Evolutionary conservation across 495 filamentous ascomycete species (phyloP).

Genomic region (Neurospora hispaniola): DNA sequence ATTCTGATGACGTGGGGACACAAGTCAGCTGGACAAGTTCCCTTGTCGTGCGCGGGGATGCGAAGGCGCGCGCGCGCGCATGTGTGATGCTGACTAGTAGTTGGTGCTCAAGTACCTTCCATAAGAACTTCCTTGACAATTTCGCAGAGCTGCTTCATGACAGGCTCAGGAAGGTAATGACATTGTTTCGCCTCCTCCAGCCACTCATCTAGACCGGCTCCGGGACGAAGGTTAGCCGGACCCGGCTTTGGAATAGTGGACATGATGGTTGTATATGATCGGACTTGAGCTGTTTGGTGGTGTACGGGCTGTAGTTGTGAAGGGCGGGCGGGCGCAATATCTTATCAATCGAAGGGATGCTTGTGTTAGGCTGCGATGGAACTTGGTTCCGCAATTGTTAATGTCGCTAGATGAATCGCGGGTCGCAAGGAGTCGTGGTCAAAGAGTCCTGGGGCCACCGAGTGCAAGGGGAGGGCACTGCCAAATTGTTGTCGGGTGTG

Average conservation of each 20-base stretch:
- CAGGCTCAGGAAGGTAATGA: constrained; percentile 86
- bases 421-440: background rate
- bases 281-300: background rate
- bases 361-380: background rate
- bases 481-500: background rate
- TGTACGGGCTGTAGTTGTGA: background rate
- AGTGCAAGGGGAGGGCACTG: background rate
- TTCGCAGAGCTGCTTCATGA: constrained; percentile 98
- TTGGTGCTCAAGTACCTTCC: constrained; percentile 55
- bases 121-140: constrained; percentile 97
- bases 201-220: constrained; percentile 92
- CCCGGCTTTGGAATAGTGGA: constrained; percentile 62
- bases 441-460: background rate
- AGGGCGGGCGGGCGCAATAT: background rate
- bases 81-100: background rate
- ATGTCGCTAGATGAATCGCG: background rate
- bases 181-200: constrained; percentile 89
- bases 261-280: constrained; percentile 11
- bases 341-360: background rate
- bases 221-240: constrained; percentile 69
- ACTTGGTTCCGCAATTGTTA: background rate
- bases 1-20: constrained; percentile 48
- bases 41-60: background rate
- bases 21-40: background rate
- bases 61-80: background rate